Base-by-base conservation (phyloP, 768 basidiomycete genomes). In the Kwoniella shandongensis region DNA sequence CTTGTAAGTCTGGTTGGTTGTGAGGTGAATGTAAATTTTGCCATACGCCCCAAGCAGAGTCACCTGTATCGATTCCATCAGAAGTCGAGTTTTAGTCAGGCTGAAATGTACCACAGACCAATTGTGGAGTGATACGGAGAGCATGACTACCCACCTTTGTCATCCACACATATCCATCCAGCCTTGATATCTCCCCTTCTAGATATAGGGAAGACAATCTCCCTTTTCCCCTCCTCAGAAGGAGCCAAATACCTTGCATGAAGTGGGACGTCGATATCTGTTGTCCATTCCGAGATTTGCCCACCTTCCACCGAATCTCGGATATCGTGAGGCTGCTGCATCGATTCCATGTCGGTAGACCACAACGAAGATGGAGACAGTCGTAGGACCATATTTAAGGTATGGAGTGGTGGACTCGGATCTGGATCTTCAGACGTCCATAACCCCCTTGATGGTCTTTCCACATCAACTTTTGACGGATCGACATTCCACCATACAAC, bases 241-340 rank as follows among this genome's bases (percentile, higher is more conserved):
- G 68, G 68, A 3, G 13, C 15, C 11, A 66, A 49, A 54, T 70
- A 70, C 36, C 68, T 30, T 18, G 44, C 63, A 55, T 70, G 68
- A 18, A 70, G 41, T 1, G 65, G 68, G 22, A 66, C 48, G 20
- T 66, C 57, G 13, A 63, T 23, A 26, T 54, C 54, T 20, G 52
- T 11, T 22, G 7, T 22, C 38, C 56, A 46, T 26, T 32, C 27
- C 23, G 29, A 8, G 3, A 26, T 3, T 30, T 45, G 13, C 22
- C 27, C 11, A 10, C 17, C n/a, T 25, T 20, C 42, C 6, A 25
- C 20, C 15, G 26, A 17, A 15, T 5, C 39, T 49, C 20, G 8
- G 7, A 13, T 38, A 20, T 38, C n/a, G n/a, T n/a, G n/a, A n/a
- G n/a, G n/a, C n/a, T n/a, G n/a, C n/a, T n/a, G n/a, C n/a, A n/a